Base-by-base conservation (phyloP, 139 green algal genomes). In the Asterochloris erici region DNA sequence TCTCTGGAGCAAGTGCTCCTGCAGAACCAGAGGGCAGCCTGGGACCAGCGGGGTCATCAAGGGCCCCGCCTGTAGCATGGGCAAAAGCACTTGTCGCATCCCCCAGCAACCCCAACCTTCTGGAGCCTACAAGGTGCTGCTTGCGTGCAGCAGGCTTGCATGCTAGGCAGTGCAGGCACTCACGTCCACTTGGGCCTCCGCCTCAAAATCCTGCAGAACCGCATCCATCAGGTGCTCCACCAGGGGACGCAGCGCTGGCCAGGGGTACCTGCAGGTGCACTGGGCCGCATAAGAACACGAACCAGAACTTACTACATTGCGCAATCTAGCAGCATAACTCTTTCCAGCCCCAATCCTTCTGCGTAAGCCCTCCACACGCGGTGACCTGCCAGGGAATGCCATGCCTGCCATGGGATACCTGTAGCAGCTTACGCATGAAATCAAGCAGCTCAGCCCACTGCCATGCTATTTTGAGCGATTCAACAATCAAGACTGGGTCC, bases 191-290 rank as follows among this genome's bases (percentile, higher is more conserved):
- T 81, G 66, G 14, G 26, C 63, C 29, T 81, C 81, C 60, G 81
- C 81, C 23, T 84, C 74, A 63, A 79, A 85, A 0, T 83, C 71
- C 54, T 84, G 29, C n/a, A 87, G 74, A 14, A 87, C 83, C 28
- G 73, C 61, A 14, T 89, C 70, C 62, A 92, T 63, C 0, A 79
- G 47, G 23, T 83, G 79, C 15, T 82, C 82, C 26, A 92, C 75
- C 16, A 94, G 81, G 12, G 89, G 87, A 26, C 82, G 73, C 61
- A 93, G 26, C 17, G 91, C 60, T 26, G 74, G 66, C 90, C 90
- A 94, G 0, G 77, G 80, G 85, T 90, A 93, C 74, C 83, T 87
- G 79, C 63, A 79, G 47, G 27, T 12, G 16, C 14, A 27, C 15
- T 79, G 13, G 74, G 12, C n/a, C n/a, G n/a, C n/a, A n/a, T n/a